These are phyloP conservation scores for Pythium aristosporum DNA, from an alignment of 352 stramenopile genomes.

Conservation along the genomic window DNA sequence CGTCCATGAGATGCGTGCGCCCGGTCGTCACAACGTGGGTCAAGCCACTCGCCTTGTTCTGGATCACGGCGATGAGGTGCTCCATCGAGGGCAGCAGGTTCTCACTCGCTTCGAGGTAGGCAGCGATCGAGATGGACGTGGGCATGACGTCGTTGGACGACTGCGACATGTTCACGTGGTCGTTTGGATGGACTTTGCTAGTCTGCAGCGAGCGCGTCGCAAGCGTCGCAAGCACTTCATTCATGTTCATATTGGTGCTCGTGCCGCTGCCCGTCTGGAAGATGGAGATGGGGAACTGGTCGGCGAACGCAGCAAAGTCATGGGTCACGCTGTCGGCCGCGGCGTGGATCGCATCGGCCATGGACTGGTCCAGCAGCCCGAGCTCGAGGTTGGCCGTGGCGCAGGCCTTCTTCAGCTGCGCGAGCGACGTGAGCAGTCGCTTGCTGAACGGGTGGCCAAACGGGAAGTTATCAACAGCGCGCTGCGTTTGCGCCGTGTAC, in stretches of 20 bases:
- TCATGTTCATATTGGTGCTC: conserved; percentile 99
- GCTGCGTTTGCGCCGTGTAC: conserved; percentile 57
- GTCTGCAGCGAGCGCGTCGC: conserved; percentile 45
- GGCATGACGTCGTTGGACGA: conserved; percentile 71
- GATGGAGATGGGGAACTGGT: conserved; percentile 57
- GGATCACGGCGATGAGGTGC: conserved; percentile 37
- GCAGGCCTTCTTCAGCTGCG: conserved; percentile 49
- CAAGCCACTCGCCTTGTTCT: conserved; percentile 38
- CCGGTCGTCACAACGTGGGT: conserved; percentile 54
- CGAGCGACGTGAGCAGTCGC: conserved; percentile 42
- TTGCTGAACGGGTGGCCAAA: conserved; percentile 47
- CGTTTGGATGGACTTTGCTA: conserved; percentile 81
- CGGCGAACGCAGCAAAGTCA: conserved; percentile 33
- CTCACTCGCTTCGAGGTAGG: conserved; percentile 49
- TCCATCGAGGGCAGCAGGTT: conserved; percentile 64
- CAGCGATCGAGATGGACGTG: conserved; percentile 50
- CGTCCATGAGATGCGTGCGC: conserved; percentile 78
- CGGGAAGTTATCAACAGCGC: conserved; percentile 50
- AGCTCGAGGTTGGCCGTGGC: conserved; percentile 45
- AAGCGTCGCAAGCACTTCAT: conserved; percentile 94
- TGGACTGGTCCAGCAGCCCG: conserved; percentile 37
- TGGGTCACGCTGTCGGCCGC: conserved; percentile 35
- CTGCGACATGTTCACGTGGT: conserved; percentile 74
- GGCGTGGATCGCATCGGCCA: conserved; percentile 34
- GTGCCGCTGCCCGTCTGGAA: conserved; percentile 94